Evolutionary conservation across 768 basidiomycete species (phyloP), one percentile per base, ranked within the genome.

Genomic region (Lenzites betulinus): DNA sequence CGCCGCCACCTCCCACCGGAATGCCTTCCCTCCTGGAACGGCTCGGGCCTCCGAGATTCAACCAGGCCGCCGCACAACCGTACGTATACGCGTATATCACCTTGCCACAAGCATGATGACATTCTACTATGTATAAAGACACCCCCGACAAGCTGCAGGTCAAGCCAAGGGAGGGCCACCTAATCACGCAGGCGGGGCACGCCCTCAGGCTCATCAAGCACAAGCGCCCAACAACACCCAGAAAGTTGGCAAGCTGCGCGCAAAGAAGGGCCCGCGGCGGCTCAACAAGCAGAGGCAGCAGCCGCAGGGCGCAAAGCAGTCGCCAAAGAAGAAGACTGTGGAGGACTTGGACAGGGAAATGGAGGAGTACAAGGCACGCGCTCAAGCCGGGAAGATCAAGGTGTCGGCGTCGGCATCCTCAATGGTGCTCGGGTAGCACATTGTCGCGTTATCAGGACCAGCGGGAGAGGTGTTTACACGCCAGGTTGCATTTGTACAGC

Each of bases 301-400:
- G 16, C 42, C 35, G 36, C 57, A 63, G 50, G 28, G 18, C 18
- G n/a, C 25, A 18, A 81, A 86, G 0, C 68, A 76, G 33, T 52
- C 54, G 7, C 47, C 35, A n/a, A 58, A 58, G 53, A 44, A 47
- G 47, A 51, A 53, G 54, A 82, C 87, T 0, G 68, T 75, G 7
- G 85, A 80, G 26, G 83, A 91, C 60, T 78, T 92, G 23, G 90
- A 92, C 70, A 79, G 81, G 69, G 90, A 92, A 71, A 91, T 92
- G 87, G 90, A 92, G 57, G 86, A 88, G 50, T 92, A 91, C 64
- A 81, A 81, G 51, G 85, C 88, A 22, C 75, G 72, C 12, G 76
- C 74, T 13, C 73, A 52, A 35, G 20, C 7, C 20, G 49, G 6
- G 39, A n/a, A 42, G 26, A 43, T 42, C 48, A 50, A 43, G 39